Evolutionary conservation across 2,329 filamentous ascomycete genomes (phyloP).

Genomic region (Calonectria montana): DNA sequence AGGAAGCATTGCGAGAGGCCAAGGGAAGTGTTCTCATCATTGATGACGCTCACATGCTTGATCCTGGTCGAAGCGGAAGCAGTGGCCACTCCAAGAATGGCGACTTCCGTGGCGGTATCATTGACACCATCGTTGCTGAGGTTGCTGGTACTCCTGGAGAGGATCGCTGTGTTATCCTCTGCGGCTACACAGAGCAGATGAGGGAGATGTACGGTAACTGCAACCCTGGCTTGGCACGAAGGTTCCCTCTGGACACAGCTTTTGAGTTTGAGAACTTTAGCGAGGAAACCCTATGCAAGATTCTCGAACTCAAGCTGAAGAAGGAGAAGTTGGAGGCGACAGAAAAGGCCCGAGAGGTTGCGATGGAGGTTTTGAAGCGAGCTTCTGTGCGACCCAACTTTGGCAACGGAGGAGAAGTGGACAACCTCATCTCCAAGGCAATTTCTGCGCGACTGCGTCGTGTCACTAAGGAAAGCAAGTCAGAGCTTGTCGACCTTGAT

Average conservation of each 20-base stretch:
- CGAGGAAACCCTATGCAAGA: slow-evolving; percentile 66
- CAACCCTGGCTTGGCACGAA: slow-evolving; percentile 75
- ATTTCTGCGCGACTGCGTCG: slow-evolving; percentile 39
- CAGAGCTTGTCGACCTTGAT: slow-evolving; percentile 36
- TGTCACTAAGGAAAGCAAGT: slow-evolving; percentile 35
- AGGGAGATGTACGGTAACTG: slow-evolving; percentile 77
- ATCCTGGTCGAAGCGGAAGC: slow-evolving; percentile 50
- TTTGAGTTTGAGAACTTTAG: slow-evolving; percentile 79
- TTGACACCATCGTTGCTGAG: slow-evolving; percentile 81
- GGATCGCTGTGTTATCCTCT: slow-evolving; percentile 77
- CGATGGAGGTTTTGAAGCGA: slow-evolving; percentile 68
- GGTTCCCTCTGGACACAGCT: slow-evolving; percentile 73
- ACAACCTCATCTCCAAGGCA: slow-evolving; percentile 57
- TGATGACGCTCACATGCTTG: slow-evolving; percentile 80
- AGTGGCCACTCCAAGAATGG: slow-evolving; percentile 46
- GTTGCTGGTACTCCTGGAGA: slow-evolving; percentile 77
- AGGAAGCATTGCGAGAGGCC: slow-evolving; percentile 73
- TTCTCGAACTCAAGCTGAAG: slow-evolving; percentile 74
- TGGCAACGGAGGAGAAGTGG: slow-evolving; percentile 80
- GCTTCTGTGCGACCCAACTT: slow-evolving; percentile 76
- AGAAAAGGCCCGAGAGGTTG: slow-evolving; percentile 63
- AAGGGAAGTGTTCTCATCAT: slow-evolving; percentile 81
- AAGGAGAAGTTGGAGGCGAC: slow-evolving; percentile 66
- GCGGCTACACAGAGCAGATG: slow-evolving; percentile 79
- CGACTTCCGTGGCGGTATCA: slow-evolving; percentile 71